These are phyloP conservation scores for Paraphysoderma sedebokerense DNA, from an alignment of 371 early-diverging fungal genomes.

Conservation along the genomic window DNA sequence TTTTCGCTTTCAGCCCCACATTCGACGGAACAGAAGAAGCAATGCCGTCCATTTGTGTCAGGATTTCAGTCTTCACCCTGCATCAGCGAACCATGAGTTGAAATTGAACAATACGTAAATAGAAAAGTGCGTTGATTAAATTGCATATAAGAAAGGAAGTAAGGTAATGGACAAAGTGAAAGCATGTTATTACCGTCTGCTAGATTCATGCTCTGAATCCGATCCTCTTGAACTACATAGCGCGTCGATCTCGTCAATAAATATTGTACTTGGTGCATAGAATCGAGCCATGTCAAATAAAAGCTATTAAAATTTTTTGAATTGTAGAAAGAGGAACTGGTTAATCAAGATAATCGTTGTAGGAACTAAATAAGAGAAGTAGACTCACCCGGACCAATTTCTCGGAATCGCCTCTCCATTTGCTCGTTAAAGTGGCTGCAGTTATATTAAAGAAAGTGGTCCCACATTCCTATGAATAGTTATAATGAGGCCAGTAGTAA, in stretches of 20 bases:
- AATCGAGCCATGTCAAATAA: constrained; percentile 35
- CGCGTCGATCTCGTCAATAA: constrained; percentile 41
- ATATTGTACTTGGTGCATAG: constrained; percentile 35
- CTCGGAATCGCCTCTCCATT: constrained; percentile 38
- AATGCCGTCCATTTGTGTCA: constrained; percentile 45
- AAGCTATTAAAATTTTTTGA: constrained; percentile 8
- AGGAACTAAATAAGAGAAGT: neutral
- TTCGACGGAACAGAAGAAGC: constrained; percentile 7
- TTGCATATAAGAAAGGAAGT: too few species aligned
- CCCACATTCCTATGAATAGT: constrained; percentile 40
- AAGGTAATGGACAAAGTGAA: too few species aligned
- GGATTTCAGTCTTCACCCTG: constrained; percentile 32
- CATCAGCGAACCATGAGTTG: too few species aligned
- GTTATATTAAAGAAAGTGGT: constrained; percentile 41
- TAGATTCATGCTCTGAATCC: constrained; percentile 31
- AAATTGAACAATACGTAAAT: too few species aligned
- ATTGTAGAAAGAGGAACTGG: too few species aligned
- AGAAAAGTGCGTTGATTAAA: too few species aligned
- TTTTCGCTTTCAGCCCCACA: constrained; percentile 11
- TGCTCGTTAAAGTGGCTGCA: constrained; percentile 27
- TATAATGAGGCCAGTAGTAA: constrained; percentile 2
- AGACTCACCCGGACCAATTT: constrained; percentile 26
- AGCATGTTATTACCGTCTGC: too few species aligned
- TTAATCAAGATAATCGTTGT: too few species aligned
- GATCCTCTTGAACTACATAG: constrained; percentile 26